These are phyloP conservation scores for Aquilaria malaccensis DNA, from an alignment of 345 rosid genomes.

Conservation along the genomic window DNA sequence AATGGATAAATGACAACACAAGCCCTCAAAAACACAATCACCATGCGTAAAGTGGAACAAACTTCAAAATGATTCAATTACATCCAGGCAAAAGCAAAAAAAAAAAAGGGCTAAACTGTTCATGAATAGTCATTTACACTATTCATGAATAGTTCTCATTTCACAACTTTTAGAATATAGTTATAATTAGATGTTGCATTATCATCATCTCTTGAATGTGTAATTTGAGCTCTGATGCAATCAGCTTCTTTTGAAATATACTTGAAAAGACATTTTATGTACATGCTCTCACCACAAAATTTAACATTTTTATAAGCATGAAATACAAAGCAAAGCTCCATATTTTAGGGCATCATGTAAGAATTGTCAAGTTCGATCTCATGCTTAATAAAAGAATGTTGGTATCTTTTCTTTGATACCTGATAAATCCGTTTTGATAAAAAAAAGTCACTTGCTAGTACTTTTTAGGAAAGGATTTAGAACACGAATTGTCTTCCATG, in stretches of 20 bases:
- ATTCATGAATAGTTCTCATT: too few species aligned
- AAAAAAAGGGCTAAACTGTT: too few species aligned
- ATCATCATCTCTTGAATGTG: background rate
- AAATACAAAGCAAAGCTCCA: background rate
- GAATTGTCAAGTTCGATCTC: background rate
- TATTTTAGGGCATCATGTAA: conserved; percentile 3
- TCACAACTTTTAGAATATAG: too few species aligned
- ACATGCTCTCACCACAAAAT: background rate
- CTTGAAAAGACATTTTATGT: conserved; percentile 1
- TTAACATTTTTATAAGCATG: conserved; percentile 9
- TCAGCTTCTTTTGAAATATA: conserved; percentile 3
- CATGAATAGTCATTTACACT: too few species aligned
- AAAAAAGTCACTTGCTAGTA: background rate
- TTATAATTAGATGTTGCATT: too few species aligned
- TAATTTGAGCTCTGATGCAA: too few species aligned
- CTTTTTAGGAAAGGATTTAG: background rate
- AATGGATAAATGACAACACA: too few species aligned
- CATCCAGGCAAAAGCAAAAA: too few species aligned
- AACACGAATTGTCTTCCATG: background rate
- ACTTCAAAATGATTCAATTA: too few species aligned
- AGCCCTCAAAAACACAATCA: too few species aligned
- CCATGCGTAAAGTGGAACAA: too few species aligned
- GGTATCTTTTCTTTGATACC: background rate
- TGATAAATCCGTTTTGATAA: background rate
- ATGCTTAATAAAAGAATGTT: background rate